These are phyloP conservation scores for Comarum palustre DNA, from an alignment of 306 rosid species.

Conservation along the genomic window DNA sequence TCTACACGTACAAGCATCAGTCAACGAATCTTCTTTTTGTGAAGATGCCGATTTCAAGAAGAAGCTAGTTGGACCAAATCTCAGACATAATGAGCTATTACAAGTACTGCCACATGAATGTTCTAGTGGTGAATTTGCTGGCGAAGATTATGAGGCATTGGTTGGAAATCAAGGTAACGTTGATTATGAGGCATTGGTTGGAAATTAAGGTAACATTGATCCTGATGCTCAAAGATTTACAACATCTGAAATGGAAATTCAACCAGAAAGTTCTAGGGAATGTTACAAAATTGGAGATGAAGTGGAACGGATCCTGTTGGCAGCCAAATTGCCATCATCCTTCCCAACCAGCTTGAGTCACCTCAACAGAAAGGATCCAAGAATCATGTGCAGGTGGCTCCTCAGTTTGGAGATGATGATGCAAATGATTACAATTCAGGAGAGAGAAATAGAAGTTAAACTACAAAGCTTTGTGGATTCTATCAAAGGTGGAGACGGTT, in stretches of 20 bases:
- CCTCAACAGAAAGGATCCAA: constrained; percentile 7
- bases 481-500: constrained; percentile 14
- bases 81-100: constrained; percentile 29
- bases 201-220: too few relatives aligned
- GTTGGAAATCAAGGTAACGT: constrained; percentile 18
- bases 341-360: constrained; percentile 2
- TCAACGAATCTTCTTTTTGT: constrained; percentile 22
- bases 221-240: constrained; percentile 17
- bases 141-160: constrained; percentile 25
- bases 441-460: constrained; percentile 18
- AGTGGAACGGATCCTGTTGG: constrained; percentile 20
- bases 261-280: constrained; percentile 5
- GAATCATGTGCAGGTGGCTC: neutral
- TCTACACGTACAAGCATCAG: neutral
- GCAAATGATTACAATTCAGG: neutral
- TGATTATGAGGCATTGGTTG: too few relatives aligned
- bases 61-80: constrained; percentile 51
- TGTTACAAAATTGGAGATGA: constrained; percentile 18
- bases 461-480: constrained; percentile 8
- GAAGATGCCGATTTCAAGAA: constrained; percentile 25
- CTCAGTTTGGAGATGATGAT: neutral
- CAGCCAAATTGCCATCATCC: constrained; percentile 19
- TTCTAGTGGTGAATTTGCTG: constrained; percentile 14
- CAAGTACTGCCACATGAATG: constrained; percentile 15
- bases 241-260: constrained; percentile 17